Conservation (phyloP, 257 asterid species). For the Cruciata laevipes region DNA sequence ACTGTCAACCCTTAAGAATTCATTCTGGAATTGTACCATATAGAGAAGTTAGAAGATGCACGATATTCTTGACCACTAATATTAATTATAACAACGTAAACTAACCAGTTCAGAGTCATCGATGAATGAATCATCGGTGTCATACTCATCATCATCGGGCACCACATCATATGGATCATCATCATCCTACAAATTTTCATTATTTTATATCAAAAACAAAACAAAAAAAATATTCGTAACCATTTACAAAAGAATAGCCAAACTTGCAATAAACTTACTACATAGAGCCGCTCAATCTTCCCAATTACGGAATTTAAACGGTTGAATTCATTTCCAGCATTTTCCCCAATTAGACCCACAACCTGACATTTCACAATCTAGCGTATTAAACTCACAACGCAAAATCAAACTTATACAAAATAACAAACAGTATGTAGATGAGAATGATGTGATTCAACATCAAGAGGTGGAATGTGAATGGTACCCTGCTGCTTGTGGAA, state of each 20-base stretch:
- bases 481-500: no score
- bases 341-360: slow-evolving; percentile 29
- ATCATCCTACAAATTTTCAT: slow-evolving; percentile 58
- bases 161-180: slow-evolving; percentile 76
- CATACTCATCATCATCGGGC: slow-evolving; percentile 96
- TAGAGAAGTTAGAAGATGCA: not conserved
- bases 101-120: slow-evolving; percentile 93
- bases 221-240: not conserved
- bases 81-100: not conserved
- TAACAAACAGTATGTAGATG: no score
- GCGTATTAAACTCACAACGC: not conserved
- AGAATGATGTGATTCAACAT: no score
- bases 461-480: no score
- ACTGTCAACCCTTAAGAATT: slow-evolving; percentile 91
- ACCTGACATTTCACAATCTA: slow-evolving; percentile 1
- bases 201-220: not conserved
- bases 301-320: slow-evolving; percentile 83
- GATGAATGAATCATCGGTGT: slow-evolving; percentile 92
- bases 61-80: not conserved
- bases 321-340: slow-evolving; percentile 49
- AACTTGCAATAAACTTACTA: slow-evolving; percentile 42
- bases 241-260: not conserved
- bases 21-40: slow-evolving; percentile 57
- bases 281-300: slow-evolving; percentile 89
- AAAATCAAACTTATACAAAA: not conserved